These are phyloP conservation scores for Yamadazyma spencermartinsiae DNA, from an alignment of 1,139 yeast species.

Conservation along the genomic window DNA sequence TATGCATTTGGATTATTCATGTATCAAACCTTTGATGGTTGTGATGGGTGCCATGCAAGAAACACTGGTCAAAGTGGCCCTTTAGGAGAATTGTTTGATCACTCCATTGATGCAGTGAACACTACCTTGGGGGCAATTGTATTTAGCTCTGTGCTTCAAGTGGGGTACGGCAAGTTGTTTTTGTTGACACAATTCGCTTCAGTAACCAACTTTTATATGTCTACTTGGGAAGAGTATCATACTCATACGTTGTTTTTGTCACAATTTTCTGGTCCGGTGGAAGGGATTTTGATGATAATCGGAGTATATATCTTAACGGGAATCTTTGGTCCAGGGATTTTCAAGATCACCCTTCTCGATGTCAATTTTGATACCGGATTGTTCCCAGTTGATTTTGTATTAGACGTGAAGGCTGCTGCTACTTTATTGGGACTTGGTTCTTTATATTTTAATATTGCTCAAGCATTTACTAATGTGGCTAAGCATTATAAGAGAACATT, in stretches of 20 bases:
- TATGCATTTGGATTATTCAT: constrained; percentile 84
- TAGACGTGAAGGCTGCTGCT: constrained; percentile 44
- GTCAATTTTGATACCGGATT: constrained; percentile 38
- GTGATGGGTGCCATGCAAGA: constrained; percentile 93
- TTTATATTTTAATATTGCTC: constrained; percentile 66
- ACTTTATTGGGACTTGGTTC: constrained; percentile 53
- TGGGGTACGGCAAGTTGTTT: constrained; percentile 68
- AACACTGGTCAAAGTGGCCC: constrained; percentile 95
- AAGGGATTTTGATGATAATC: constrained; percentile 75
- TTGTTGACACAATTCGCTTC: constrained; percentile 73
- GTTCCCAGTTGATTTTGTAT: constrained; percentile 19
- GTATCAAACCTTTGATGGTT: constrained; percentile 95
- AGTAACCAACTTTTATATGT: constrained; percentile 77
- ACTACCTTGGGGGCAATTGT: constrained; percentile 78
- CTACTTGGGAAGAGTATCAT: constrained; percentile 96
- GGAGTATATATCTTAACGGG: constrained; percentile 63
- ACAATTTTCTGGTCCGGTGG: constrained; percentile 90
- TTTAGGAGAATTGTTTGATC: constrained; percentile 91
- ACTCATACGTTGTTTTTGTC: constrained; percentile 82
- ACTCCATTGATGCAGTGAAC: constrained; percentile 88
- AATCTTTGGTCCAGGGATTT: constrained; percentile 64
- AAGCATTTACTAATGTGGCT: constrained; percentile 73
- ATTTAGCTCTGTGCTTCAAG: constrained; percentile 69
- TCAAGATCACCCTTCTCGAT: constrained; percentile 46
- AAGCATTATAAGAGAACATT: constrained; percentile 41